Evolutionary conservation across 208 protist species (phyloP), one percentile per base, ranked within the genome.

Genomic region (Acanthamoeba triangularis): DNA sequence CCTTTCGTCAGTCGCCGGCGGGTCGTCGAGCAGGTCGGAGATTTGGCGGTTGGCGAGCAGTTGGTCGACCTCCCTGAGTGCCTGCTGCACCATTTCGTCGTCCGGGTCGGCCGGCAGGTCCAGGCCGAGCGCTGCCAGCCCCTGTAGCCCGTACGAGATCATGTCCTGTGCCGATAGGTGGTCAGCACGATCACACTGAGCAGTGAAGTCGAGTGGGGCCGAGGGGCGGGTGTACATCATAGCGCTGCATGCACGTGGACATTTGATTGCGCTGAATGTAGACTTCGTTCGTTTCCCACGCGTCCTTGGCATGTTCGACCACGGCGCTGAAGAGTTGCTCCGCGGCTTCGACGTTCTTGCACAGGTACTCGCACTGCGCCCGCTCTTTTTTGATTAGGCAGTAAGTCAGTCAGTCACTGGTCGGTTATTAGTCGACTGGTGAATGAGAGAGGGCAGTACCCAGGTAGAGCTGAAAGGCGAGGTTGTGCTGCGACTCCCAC

Each of bases 361-460:
- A 54, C 88, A 93, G 49, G 65, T 93, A 93, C 30, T 93, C 88
- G 65, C 88, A 93, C 61, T 80, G 59, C n/a, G 88, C 88, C 28
- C 37, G 23, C 88, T 93, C 88, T 93, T 52, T 63, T 41, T 30
- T 41, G 23, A 18, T 59, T 25, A 14, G 14, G 18, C 20, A 25
- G 20, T 25, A 2, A 25, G n/a, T 13, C 28, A 10, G 33, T 11
- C 65, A 41, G n/a, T 3, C 28, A 35, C 52, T 7, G 41, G 41
- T 47, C 5, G 41, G 41, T 2, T 11, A 47, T 49, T 49, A 13
- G 44, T 59, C 20, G 28, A 33, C n/a, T 3, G 63, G 1, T 44
- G 11, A 6, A 47, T 28, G n/a, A 23, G 13, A 3, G 49, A 65
- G 44, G 11, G 61, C 4, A 4, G 47, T 30, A 93, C 88, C 88